Conservation (phyloP, 345 rosid species). For the Syzygium oleosum region DNA sequence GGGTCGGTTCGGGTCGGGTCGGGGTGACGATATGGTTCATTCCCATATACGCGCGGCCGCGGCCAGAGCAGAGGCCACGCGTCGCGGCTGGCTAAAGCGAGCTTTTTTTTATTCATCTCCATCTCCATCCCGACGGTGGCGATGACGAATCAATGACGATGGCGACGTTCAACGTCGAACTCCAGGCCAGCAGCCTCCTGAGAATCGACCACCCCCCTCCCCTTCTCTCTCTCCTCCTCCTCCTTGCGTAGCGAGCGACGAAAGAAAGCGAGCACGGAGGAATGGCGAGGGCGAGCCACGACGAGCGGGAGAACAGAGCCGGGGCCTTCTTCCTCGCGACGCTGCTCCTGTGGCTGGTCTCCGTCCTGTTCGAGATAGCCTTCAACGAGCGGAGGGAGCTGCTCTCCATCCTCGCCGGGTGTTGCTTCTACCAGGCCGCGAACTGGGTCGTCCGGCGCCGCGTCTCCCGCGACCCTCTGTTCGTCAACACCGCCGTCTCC, state of each 20-base stretch:
- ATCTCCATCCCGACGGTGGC: no score
- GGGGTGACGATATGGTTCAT: background rate
- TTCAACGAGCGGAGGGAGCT: constrained; percentile 57
- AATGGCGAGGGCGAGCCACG: constrained; percentile 21
- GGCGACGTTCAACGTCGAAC: background rate
- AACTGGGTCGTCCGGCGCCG: constrained; percentile 48
- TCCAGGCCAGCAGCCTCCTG: background rate
- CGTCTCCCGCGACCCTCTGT: constrained; percentile 77
- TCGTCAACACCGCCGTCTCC: constrained; percentile 82
- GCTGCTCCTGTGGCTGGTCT: constrained; percentile 71
- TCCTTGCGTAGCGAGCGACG: background rate
- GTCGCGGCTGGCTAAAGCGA: background rate
- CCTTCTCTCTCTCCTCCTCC: background rate
- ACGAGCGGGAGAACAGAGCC: constrained; percentile 24
- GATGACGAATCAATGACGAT: background rate
- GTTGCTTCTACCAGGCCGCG: constrained; percentile 52
- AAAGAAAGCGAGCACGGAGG: background rate
- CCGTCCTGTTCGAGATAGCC: constrained; percentile 65
- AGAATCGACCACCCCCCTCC: background rate
- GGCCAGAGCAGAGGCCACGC: background rate
- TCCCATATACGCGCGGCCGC: background rate
- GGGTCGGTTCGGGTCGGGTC: background rate
- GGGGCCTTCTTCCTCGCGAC: constrained; percentile 71
- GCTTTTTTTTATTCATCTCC: no score
- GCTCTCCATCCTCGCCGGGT: constrained; percentile 40